Percentiles rank a stretch among this genome's conserved stretches.
Conservation (phyloP, 1,284 basidiomycete genomes). For the Trametes hirsuta region DNA sequence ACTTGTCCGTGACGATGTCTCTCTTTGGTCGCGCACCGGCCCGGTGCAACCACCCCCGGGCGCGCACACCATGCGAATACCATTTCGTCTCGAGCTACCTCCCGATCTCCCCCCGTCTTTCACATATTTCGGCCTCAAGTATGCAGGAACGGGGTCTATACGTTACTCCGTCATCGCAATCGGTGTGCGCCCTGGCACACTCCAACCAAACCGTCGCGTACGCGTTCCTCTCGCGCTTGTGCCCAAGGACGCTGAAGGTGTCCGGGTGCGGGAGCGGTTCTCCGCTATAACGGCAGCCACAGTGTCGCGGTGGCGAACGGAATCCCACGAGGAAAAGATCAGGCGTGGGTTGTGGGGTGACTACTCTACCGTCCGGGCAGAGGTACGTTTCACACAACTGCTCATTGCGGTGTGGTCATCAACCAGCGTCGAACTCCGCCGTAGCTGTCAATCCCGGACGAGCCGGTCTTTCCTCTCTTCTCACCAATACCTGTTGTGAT, state of each 20-base stretch:
- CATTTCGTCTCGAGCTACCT: constrained; percentile 28
- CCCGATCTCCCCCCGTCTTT: constrained; percentile 28
- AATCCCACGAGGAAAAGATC: constrained; percentile 16
- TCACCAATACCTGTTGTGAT: constrained; percentile 15
- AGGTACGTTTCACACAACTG: constrained; percentile 6
- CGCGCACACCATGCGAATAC: constrained; percentile 24
- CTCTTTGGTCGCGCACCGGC: constrained; percentile 27
- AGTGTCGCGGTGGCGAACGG: constrained; percentile 12
- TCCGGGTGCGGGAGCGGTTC: constrained; percentile 5
- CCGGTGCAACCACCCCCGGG: constrained; percentile 26
- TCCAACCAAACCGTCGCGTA: constrained; percentile 21
- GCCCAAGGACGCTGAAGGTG: constrained; percentile 18
- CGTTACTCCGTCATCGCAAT: constrained; percentile 25
- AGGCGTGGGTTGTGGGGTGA: constrained; percentile 28
- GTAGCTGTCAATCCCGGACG: background rate
- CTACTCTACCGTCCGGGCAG: constrained; percentile 20
- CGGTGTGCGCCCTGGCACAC: constrained; percentile 22
- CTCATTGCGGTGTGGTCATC: no score
- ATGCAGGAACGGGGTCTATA: constrained; percentile 4
- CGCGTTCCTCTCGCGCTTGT: constrained; percentile 24
- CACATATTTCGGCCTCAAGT: constrained; percentile 5
- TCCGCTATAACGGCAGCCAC: constrained; percentile 9
- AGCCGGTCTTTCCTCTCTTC: constrained; percentile 10
- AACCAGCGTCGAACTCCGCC: background rate
- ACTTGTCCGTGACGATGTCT: constrained; percentile 5